Base-by-base conservation (phyloP, 2,329 filamentous ascomycete species). In the Paecilomyces fulvus region DNA sequence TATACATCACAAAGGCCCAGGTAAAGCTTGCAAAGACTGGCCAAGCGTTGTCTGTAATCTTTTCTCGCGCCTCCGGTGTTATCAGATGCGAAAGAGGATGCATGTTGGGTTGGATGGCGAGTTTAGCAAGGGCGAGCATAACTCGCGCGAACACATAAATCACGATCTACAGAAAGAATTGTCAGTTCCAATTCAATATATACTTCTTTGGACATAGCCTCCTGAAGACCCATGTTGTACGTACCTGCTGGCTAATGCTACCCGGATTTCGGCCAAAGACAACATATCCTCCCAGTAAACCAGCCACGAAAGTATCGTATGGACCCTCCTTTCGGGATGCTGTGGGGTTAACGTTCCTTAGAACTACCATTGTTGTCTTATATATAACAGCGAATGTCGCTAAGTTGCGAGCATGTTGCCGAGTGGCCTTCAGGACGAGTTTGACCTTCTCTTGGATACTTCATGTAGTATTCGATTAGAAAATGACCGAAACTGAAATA, bases 81-180 rank as follows among this genome's bases (percentile, higher is more conserved):
- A 75, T 70, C 9, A 75, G 61, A 23, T 66, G 72, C 51, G 66
- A 79, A 17, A 76, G 63, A 1, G 71, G 67, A 59, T 75, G 68
- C 67, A 71, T 63, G 59, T 67, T 75, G 1, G 80, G 81, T 72
- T 90, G 86, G 60, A 97, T 84, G 56, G 89, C 84, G 57, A 97
- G 77, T 67, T 90, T 90, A 30, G 92, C 94, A 23, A 95, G 76
- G 8, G 89, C 90, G 31, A 99, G 83, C 59, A 88, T 81, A 14
- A 96, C 94, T 62, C 94, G 86, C 51, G 94, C 94, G 70, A 96
- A 96, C 60, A 99, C 89, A 78, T 99, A 99, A 66, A 97, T 89
- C 72, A 96, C 91, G 70, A 99, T 99, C 80, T 99, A 55, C 17
- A 11, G 17, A 48, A n/a, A 7, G 1, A 12, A 7, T 20, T 43